Conservation (phyloP, 371 early-diverging fungal species). For the Parasitella parasitica region DNA sequence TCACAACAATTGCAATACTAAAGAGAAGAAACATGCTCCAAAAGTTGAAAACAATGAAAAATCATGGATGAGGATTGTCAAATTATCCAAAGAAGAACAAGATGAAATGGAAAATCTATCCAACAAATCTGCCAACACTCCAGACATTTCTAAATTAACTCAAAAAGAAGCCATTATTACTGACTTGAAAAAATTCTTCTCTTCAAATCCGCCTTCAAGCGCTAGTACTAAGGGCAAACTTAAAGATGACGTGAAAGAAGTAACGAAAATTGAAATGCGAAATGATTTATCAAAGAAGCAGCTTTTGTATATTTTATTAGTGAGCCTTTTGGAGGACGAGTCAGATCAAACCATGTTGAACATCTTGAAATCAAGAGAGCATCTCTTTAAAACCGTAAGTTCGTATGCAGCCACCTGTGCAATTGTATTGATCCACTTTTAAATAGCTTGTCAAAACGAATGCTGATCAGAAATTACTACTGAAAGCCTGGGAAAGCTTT, state of each 20-base stretch:
- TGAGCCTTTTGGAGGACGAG: conserved; percentile 57
- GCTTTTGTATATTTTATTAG: conserved; percentile 60
- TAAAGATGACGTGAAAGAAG: conserved; percentile 68
- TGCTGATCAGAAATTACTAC: conserved; percentile 59
- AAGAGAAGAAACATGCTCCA: conserved; percentile 1
- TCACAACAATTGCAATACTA: neutral
- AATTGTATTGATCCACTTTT: neutral
- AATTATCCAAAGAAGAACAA: conserved; percentile 63
- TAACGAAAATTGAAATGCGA: conserved; percentile 75
- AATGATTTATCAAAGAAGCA: conserved; percentile 71
- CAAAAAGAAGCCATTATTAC: conserved; percentile 50
- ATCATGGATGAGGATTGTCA: conserved; percentile 68
- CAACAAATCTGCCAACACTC: conserved; percentile 8
- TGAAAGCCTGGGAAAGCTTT: conserved; percentile 68
- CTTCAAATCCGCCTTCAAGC: conserved; percentile 20
- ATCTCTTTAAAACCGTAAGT: conserved; percentile 58
- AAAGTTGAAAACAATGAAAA: conserved; percentile 36
- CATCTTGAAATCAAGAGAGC: conserved; percentile 36
- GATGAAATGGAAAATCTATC: conserved; percentile 47
- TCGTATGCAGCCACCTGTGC: neutral
- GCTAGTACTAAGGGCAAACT: conserved; percentile 23
- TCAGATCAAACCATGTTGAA: conserved; percentile 20
- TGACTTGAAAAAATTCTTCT: conserved; percentile 51
- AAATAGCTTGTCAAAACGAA: conserved; percentile 58
- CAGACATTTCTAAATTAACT: conserved; percentile 18